Base-by-base conservation (phyloP, 1,284 basidiomycete genomes). In the Austroboletus olivaceoglutinosus region DNA sequence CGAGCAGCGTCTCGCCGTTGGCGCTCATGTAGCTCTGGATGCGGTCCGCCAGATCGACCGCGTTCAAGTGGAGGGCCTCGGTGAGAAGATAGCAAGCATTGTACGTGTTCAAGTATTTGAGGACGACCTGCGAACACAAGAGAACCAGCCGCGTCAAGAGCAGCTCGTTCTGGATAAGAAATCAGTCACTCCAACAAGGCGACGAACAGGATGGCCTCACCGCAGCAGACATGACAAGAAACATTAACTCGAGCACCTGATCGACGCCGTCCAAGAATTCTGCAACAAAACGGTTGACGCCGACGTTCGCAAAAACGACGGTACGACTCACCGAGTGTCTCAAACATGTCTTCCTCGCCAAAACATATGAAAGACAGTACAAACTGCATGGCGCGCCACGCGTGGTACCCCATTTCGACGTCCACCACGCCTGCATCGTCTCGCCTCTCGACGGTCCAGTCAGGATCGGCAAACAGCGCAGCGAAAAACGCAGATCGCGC, bases 1-100 rank as follows among this genome's bases (percentile, higher is more conserved):
- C 93, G 21, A 99, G 80, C 48, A 98, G 78, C 0, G 87, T 86
- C 68, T 99, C 97, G 75, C 98, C 77, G 63, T 92, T 94, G 51
- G 82, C 80, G 2, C 83, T 74, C 58, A 95, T 86, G 70, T 95
- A 98, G 38, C 80, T 80, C 67, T 95, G 90, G 16, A 95, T 76
- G 43, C 85, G 81, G 21, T 81, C 76, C 27, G 85, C 80, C 47
- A 99, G 82, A 5, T 83, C 78, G 16, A 72, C 67, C 2, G 89
- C 89, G 59, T 93, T 79, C 70, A 86, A 90, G 65, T 91, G 83
- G 0, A 85, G 80, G 0, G 94, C 93, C 43, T 98, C 92, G 29
- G 84, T 73, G 30, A 98, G 84, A 23, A 98, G 75, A 49, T 87
- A 84, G 48, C 86, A 89, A 0, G 87, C 89, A 52, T 97, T 98